Evolutionary conservation across 352 stramenopile genomes (phyloP).

Genomic region (Poterioochromonas sp.): DNA sequence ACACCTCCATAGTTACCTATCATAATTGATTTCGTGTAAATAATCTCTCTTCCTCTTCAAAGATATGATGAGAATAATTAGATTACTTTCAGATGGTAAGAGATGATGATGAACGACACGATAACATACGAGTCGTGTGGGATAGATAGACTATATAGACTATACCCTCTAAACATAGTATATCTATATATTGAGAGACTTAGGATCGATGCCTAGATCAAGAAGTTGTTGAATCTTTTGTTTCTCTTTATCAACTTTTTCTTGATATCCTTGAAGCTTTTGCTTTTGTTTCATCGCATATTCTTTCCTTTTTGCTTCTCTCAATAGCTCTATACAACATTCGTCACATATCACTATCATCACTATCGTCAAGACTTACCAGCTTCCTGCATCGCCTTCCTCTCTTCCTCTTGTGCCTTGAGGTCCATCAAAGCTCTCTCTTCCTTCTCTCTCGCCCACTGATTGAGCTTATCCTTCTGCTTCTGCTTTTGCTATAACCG

Average conservation of each 20-base stretch:
- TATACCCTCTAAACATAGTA: no score
- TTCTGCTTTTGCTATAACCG: constrained; percentile 18
- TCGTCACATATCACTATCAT: background rate
- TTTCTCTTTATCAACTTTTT: constrained; percentile 5
- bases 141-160: no score
- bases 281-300: constrained; percentile 53
- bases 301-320: constrained; percentile 63
- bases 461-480: constrained; percentile 57
- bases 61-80: no score
- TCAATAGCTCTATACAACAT: constrained; percentile 48
- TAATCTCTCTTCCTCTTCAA: no score
- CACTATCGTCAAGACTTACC: background rate
- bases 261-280: constrained; percentile 42
- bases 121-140: no score
- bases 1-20: no score
- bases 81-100: no score
- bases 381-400: constrained; percentile 43
- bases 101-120: no score
- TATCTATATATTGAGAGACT: constrained; percentile 2
- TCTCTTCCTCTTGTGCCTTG: constrained; percentile 55
- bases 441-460: constrained; percentile 76
- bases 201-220: constrained; percentile 20
- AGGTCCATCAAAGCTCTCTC: constrained; percentile 64
- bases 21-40: no score
- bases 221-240: constrained; percentile 17